phyloP scores from a whole-genome alignment of 306 rosid species.

The Medicago arabica region DNA sequence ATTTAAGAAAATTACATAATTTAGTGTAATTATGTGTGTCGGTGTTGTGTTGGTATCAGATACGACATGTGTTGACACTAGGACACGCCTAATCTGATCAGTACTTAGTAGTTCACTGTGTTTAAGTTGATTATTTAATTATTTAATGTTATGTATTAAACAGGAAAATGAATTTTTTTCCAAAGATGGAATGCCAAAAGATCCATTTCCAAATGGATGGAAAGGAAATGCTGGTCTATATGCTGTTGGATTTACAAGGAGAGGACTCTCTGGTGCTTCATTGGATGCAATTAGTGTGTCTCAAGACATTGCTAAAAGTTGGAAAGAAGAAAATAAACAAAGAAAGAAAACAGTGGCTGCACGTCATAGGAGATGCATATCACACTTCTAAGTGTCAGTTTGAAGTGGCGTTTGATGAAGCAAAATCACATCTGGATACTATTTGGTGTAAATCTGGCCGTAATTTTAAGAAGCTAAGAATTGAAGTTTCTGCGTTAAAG shows the following conservation, averaged over 20 bases:
- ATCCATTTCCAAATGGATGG: slow-evolving; percentile 93
- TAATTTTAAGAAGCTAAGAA: no score
- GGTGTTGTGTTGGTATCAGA: no score
- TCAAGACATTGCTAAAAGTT: slow-evolving; percentile 80
- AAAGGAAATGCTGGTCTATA: slow-evolving; percentile 84
- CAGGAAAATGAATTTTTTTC: slow-evolving; percentile 88
- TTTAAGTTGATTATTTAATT: not conserved
- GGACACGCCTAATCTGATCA: no score
- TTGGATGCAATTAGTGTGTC: slow-evolving; percentile 86
- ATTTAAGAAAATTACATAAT: no score
- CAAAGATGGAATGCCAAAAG: slow-evolving; percentile 73
- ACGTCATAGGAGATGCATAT: slow-evolving; percentile 85
- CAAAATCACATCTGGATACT: no score
- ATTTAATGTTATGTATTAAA: slow-evolving; percentile 16
- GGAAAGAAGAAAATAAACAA: slow-evolving; percentile 89
- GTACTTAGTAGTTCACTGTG: no score
- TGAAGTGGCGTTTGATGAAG: no score
- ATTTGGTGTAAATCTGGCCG: no score
- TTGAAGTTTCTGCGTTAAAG: no score
- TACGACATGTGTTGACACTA: no score
- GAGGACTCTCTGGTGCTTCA: slow-evolving; percentile 88
- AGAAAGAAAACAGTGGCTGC: slow-evolving; percentile 66
- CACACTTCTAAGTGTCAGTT: slow-evolving; percentile 54
- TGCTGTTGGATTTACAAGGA: slow-evolving; percentile 94
- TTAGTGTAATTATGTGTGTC: no score